Percentiles rank a stretch among this genome's conserved stretches.
phyloP scores from a whole-genome alignment of 768 basidiomycete genomes.

The Tulasnella sp. region DNA sequence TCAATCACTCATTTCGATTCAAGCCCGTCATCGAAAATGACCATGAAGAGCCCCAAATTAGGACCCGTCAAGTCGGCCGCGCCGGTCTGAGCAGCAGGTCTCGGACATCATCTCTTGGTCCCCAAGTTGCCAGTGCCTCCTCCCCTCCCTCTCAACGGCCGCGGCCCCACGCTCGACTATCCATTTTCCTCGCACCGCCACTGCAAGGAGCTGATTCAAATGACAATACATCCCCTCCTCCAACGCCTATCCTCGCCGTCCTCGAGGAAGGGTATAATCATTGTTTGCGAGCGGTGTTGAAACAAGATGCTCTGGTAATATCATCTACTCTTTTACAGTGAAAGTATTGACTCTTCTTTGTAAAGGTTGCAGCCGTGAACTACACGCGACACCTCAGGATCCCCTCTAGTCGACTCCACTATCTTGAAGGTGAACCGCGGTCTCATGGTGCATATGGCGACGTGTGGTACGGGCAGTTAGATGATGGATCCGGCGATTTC shows the following conservation, averaged over 20 bases:
- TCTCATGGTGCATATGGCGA: background rate
- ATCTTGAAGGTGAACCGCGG: background rate
- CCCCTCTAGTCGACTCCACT: background rate
- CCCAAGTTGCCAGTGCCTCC: background rate
- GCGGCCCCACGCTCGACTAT: background rate
- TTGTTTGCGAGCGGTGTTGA: background rate
- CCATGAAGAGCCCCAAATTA: background rate
- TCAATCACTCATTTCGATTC: background rate
- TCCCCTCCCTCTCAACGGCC: background rate
- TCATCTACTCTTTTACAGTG: background rate
- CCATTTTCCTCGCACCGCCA: background rate
- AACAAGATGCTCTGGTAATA: background rate
- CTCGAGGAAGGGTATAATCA: background rate
- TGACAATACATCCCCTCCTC: background rate
- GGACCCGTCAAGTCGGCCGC: background rate
- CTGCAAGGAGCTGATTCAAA: background rate
- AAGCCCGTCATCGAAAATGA: background rate
- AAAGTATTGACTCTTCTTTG: background rate
- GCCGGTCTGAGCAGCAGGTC: background rate
- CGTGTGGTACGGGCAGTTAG: background rate
- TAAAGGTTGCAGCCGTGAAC: background rate
- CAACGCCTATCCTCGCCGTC: background rate
- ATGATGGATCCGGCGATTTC: background rate
- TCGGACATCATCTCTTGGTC: background rate
- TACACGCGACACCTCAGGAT: background rate